A percentile compares a stretch with the other conserved stretches of the same genome.
phyloP scores from a whole-genome alignment of 306 rosid species.

The Gleditsia sinensis region DNA sequence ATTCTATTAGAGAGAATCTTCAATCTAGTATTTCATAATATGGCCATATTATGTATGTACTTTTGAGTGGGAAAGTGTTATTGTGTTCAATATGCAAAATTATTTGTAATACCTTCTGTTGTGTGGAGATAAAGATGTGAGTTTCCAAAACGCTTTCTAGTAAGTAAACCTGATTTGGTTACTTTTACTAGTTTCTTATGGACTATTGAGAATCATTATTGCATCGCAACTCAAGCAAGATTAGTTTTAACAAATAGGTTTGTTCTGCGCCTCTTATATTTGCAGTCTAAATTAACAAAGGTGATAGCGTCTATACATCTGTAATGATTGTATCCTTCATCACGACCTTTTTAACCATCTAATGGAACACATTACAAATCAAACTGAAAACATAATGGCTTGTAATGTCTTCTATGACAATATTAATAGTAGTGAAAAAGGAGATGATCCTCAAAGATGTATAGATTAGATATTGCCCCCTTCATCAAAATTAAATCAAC shows the following conservation, averaged over 20 bases:
- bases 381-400: constrained; percentile 1
- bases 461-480: neutral
- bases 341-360: neutral
- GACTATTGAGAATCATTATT: constrained; percentile 6
- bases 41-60: constrained; percentile 33
- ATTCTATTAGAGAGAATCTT: constrained; percentile 36
- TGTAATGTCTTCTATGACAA: neutral
- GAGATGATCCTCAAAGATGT: neutral
- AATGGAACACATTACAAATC: neutral
- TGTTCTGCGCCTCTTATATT: neutral
- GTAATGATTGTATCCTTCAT: neutral
- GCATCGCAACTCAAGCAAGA: constrained; percentile 21
- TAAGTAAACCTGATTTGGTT: constrained; percentile 27
- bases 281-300: constrained; percentile 6
- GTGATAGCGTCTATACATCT: neutral
- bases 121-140: constrained; percentile 26
- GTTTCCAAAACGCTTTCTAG: constrained; percentile 33
- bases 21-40: constrained; percentile 43
- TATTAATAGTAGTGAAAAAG: neutral
- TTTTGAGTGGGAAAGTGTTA: constrained; percentile 26
- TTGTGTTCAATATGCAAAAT: constrained; percentile 29
- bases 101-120: neutral
- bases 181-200: constrained; percentile 31
- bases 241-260: neutral
- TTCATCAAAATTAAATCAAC: neutral